These are phyloP conservation scores for Solanum hybrid DNA, from an alignment of 305 asterid species.

Conservation along the genomic window DNA sequence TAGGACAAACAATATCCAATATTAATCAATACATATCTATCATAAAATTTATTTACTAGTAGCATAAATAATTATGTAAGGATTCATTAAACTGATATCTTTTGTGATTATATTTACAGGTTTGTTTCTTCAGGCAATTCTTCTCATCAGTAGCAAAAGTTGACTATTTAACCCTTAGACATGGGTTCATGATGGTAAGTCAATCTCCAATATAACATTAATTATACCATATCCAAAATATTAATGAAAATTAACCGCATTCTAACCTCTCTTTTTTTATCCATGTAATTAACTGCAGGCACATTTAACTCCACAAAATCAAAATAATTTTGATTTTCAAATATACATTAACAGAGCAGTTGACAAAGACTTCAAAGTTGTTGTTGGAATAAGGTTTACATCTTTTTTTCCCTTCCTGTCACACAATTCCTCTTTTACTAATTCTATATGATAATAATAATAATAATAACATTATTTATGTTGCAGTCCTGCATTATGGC, in stretches of 20 bases:
- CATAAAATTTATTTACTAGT: not conserved
- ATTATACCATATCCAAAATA: not conserved
- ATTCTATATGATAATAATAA: not conserved
- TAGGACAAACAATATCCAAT: not conserved
- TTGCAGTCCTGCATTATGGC: conserved; percentile 70
- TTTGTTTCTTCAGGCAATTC: conserved; percentile 77
- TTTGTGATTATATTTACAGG: conserved; percentile 25
- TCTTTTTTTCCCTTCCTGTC: not conserved
- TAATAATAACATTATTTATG: not conserved
- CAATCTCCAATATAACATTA: not conserved
- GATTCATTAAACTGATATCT: not conserved
- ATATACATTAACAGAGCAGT: conserved; percentile 61
- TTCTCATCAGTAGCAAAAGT: conserved; percentile 55
- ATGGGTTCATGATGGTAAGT: conserved; percentile 62
- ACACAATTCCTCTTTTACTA: not conserved
- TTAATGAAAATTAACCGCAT: not conserved
- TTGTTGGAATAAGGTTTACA: conserved; percentile 63
- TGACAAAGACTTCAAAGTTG: conserved; percentile 69
- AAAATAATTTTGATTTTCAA: conserved; percentile 61
- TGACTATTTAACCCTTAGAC: conserved; percentile 71
- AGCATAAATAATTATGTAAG: not conserved
- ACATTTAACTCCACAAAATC: conserved; percentile 60
- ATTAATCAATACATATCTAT: not conserved
- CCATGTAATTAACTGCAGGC: conserved; percentile 30
- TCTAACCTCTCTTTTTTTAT: not conserved